A percentile compares a stretch with the other conserved stretches of the same genome.
Evolutionary conservation across 768 basidiomycete species (phyloP).

Genomic region (Botryobasidium botryosum): DNA sequence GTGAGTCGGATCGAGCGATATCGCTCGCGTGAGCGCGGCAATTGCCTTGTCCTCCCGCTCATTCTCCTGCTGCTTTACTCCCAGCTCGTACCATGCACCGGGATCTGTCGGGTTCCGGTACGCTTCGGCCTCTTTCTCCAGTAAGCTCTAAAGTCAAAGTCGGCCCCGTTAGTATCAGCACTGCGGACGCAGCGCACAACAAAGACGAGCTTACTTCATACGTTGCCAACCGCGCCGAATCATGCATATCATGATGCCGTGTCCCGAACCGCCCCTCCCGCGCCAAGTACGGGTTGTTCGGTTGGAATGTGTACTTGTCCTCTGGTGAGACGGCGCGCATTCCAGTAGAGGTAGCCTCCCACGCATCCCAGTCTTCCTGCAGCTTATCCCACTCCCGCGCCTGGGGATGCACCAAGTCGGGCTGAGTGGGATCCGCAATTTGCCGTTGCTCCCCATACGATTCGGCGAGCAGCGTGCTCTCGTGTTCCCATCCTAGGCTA

Average conservation of each 20-base stretch:
- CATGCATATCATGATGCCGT: constrained; percentile 29
- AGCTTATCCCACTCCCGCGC: constrained; percentile 44
- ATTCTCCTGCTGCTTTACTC: constrained; percentile 95
- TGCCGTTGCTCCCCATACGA: too few relatives aligned
- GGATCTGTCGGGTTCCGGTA: constrained; percentile 59
- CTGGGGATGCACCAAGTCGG: too few relatives aligned
- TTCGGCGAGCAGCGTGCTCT: too few relatives aligned
- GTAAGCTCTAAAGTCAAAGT: constrained; percentile 40
- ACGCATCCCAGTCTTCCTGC: constrained; percentile 65
- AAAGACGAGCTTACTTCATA: constrained; percentile 25
- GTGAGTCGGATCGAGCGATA: constrained; percentile 63
- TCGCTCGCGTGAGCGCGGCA: constrained; percentile 60
- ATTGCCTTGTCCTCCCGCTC: constrained; percentile 88
- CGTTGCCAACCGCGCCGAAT: constrained; percentile 13
- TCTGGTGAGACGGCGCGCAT: constrained; percentile 7
- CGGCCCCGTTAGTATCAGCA: neutral
- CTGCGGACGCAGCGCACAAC: neutral
- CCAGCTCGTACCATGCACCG: constrained; percentile 75
- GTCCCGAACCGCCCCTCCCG: constrained; percentile 40
- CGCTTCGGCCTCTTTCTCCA: constrained; percentile 80
- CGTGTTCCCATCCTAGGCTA: too few relatives aligned
- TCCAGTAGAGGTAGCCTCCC: constrained; percentile 56
- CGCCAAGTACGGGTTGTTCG: constrained; percentile 59
- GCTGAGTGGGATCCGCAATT: too few relatives aligned
- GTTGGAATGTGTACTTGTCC: constrained; percentile 49